Percentiles rank a stretch among this genome's conserved stretches.
Evolutionary conservation across 768 basidiomycete species (phyloP).

Genomic region (Coprinopsis strossmayeri): DNA sequence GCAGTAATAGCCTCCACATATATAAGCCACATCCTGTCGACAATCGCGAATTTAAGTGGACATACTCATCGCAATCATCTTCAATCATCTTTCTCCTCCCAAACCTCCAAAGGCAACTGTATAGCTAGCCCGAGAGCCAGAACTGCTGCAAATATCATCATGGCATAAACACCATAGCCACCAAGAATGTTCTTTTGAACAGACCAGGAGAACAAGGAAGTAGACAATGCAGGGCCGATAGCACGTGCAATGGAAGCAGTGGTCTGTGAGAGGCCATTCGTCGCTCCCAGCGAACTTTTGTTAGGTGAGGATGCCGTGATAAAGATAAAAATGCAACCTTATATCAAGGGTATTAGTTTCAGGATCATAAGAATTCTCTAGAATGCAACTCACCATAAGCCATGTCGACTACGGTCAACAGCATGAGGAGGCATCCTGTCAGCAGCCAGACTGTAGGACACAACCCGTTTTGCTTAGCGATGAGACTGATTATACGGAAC

Average conservation of each 20-base stretch:
- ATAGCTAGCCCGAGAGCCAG: conserved; percentile 25
- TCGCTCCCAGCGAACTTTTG: conserved; percentile 42
- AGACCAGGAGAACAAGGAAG: conserved; percentile 47
- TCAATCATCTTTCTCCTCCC: conserved; percentile 21
- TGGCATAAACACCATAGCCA: conserved; percentile 39
- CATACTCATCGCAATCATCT: too few relatives aligned
- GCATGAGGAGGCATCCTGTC: conserved; percentile 21
- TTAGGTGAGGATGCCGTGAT: conserved; percentile 44
- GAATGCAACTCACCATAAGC: conserved; percentile 28
- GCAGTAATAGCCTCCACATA: too few relatives aligned
- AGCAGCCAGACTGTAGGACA: conserved; percentile 31
- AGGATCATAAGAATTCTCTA: neutral
- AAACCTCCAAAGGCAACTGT: conserved; percentile 30
- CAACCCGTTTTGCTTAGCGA: conserved; percentile 30
- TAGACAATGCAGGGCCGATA: conserved; percentile 40
- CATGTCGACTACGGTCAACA: conserved; percentile 35
- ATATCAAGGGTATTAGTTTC: neutral
- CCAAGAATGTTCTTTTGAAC: conserved; percentile 39
- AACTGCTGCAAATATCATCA: conserved; percentile 26
- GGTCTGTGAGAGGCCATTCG: conserved; percentile 46
- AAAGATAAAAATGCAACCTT: conserved; percentile 45
- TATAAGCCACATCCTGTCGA: too few relatives aligned
- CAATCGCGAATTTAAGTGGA: too few relatives aligned
- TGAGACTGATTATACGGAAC: conserved; percentile 41
- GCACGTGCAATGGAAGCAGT: conserved; percentile 38